Base-by-base conservation (phyloP, 805 yeast genomes). In the Yarrowia keelungensis region DNA sequence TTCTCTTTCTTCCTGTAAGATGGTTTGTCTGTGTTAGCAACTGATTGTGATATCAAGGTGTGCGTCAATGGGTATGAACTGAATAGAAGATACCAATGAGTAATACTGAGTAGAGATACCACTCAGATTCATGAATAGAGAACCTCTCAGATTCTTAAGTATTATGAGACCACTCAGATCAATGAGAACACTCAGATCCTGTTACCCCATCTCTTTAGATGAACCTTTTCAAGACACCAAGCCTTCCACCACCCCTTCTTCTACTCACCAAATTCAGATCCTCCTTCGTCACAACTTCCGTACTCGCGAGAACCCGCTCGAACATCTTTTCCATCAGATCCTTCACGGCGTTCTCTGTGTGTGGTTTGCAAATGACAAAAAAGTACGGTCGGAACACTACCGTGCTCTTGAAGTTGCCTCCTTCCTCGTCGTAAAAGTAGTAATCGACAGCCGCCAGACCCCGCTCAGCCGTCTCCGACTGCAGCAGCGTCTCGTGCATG, bases 381-480 rank as follows among this genome's bases (percentile, higher is more conserved):
- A 95, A 90, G 77, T 95, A 95, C 0, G 99, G 99, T 73, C 91
- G 92, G 75, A 85, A 91, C 69, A 85, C 89, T 14, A 91, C 78
- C 0, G 97, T 89, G 4, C 92, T 88, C 76, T 94, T 95, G 81
- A 96, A 95, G 53, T 90, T 87, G 8, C 98, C 99, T 59, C 99
- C 99, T 76, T 93, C 98, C 74, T 91, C 97, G 76, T 93, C 98
- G 8, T 95, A 79, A 73, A 96, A 95, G 76, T 96, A 96, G 77
- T 89, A 92, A 74, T 95, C 98, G 2, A 94, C 97, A 3, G 94
- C 99, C 0, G 97, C 86, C 43, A 85, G 81, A 10, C 97, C 97
- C n/a, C 85, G 81, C 11, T 83, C 73, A 51, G 82, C 80, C 41
- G 86, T 88, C 5, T 85, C 86, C 12, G 86, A 83, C 2, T 89